Base-by-base conservation (phyloP, 2,329 filamentous ascomycete genomes). In the Colletotrichum coccodes region DNA sequence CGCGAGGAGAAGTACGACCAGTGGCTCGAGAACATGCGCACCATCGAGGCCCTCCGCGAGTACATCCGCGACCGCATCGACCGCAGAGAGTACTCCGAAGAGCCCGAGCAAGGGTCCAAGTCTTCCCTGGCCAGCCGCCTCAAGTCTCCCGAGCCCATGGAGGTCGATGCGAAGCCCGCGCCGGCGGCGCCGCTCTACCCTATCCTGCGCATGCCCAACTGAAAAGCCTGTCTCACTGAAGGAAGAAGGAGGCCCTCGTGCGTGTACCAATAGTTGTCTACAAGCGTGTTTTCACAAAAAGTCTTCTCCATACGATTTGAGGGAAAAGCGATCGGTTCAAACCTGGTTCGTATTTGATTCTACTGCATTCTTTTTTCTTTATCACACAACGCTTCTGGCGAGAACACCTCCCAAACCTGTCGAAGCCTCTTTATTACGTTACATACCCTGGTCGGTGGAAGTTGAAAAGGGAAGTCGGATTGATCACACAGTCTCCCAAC, bases 1-100 rank as follows among this genome's bases (percentile, higher is more conserved):
- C 86, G 87, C 30, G 88, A 90, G 75, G 88, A 90, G 76, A 85
- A 85, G 61, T 89, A 91, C 76, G 89, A 91, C 74, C 82, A 84
- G 64, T 91, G 89, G 89, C 79, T 91, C 14, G 88, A 90, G 78
- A 90, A 91, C 75, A 87, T 91, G 76, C 88, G 89, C 40, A 84
- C 87, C 59, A 89, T 91, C 60, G 90, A 91, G 79, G 85, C 82
- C 49, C 83, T 92, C 42, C 84, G 89, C 44, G 85, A 87, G 71
- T 87, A 88, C 70, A 83, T 92, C 60, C 83, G 83, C 53, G 81
- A 86, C 12, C 85, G 89, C 36, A 82, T 91, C n/a, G 82, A 88
- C 63, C 83, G 83, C 38, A 82, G 82, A 72, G 86, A 90, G 62
- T 91, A 86, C 72, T 82, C 83, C 8, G 75, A 80, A 18, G 79